Evolutionary conservation across 805 yeast genomes (phyloP).

Genomic region (Cyberlindnera bimundalis): DNA sequence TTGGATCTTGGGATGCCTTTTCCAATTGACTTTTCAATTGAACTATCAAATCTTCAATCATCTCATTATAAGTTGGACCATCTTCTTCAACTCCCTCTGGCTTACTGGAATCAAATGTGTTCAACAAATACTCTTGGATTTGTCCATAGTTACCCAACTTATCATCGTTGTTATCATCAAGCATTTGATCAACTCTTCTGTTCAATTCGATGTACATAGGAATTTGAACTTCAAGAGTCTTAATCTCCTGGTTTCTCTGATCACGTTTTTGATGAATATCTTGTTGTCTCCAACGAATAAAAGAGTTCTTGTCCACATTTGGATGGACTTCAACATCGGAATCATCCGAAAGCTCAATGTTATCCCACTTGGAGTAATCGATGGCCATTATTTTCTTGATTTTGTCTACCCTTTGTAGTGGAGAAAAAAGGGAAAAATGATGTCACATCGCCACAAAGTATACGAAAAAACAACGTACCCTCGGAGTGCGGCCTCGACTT

Average conservation of each 20-base stretch:
- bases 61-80: slow-evolving; percentile 75
- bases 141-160: slow-evolving; percentile 32
- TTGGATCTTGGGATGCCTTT: slow-evolving; percentile 43
- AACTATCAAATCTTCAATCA: slow-evolving; percentile 86
- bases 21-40: slow-evolving; percentile 64
- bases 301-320: slow-evolving; percentile 90
- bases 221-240: slow-evolving; percentile 68
- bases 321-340: slow-evolving; percentile 98
- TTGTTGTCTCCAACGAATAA: slow-evolving; percentile 94
- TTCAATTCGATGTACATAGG: slow-evolving; percentile 79
- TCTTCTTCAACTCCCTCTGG: slow-evolving; percentile 46
- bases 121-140: slow-evolving; percentile 42
- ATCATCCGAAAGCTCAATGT: slow-evolving; percentile 92
- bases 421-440: no score
- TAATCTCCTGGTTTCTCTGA: slow-evolving; percentile 75
- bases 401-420: neutral
- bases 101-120: slow-evolving; percentile 59
- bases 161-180: slow-evolving; percentile 39
- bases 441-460: no score
- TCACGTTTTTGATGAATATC: slow-evolving; percentile 92
- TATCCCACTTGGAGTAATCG: slow-evolving; percentile 98
- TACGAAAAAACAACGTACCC: no score
- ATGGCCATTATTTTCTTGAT: slow-evolving; percentile 53
- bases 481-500: no score
- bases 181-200: slow-evolving; percentile 63